A percentile compares a stretch with the other conserved stretches of the same genome.
These are phyloP conservation scores for Alternaria sp. DNA, from an alignment of 2,329 filamentous ascomycete species.

Conservation along the genomic window DNA sequence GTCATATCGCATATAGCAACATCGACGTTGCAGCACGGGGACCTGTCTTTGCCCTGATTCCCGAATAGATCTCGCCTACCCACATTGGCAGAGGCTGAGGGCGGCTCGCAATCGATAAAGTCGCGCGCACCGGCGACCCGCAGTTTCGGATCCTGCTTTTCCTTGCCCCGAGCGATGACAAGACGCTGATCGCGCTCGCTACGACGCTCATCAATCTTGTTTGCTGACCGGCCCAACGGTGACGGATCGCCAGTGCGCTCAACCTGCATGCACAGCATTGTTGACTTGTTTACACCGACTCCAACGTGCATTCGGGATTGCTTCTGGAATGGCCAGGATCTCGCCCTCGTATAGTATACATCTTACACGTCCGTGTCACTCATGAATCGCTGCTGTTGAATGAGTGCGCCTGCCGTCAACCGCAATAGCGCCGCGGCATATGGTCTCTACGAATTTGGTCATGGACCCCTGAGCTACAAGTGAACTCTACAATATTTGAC, in stretches of 20 bases:
- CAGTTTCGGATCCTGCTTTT: slow-evolving; percentile 15
- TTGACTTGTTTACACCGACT: slow-evolving; percentile 3
- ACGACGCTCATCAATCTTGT: neutral
- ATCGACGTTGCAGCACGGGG: slow-evolving; percentile 10
- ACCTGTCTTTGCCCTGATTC: slow-evolving; percentile 2
- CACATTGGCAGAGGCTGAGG: slow-evolving; percentile 14
- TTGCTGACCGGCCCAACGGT: slow-evolving; percentile 1
- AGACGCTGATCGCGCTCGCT: slow-evolving; percentile 18
- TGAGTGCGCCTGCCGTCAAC: neutral
- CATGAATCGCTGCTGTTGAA: slow-evolving; percentile 5
- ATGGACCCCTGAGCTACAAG: slow-evolving; percentile 3
- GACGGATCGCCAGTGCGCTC: neutral
- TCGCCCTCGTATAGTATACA: neutral
- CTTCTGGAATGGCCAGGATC: neutral
- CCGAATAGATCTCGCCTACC: slow-evolving; percentile 3
- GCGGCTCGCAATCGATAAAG: slow-evolving; percentile 31
- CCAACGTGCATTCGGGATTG: neutral
- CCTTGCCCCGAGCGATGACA: slow-evolving; percentile 4
- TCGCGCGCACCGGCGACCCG: slow-evolving; percentile 8
- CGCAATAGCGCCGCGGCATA: slow-evolving; percentile 2
- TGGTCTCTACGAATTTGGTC: neutral
- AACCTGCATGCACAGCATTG: neutral
- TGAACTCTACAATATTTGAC: neutral
- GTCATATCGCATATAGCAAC: slow-evolving; percentile 14
- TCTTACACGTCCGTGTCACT: slow-evolving; percentile 1